These are phyloP conservation scores for Globisporangium nagaii DNA, from an alignment of 352 stramenopile genomes.

Conservation along the genomic window DNA sequence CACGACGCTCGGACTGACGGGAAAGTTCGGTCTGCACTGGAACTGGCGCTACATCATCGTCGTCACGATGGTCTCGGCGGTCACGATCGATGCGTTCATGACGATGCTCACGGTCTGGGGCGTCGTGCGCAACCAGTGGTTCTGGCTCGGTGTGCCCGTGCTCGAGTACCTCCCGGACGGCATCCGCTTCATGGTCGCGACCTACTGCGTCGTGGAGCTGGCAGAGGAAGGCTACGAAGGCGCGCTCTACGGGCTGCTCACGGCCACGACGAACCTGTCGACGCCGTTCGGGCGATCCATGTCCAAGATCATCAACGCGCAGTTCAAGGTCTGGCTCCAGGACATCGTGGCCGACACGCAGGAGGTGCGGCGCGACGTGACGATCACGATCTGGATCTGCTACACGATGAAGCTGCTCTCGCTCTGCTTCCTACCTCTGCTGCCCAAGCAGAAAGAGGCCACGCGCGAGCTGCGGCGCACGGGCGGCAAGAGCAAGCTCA, in stretches of 20 bases:
- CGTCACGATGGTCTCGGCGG: constrained; percentile 29
- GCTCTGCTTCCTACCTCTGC: constrained; percentile 37
- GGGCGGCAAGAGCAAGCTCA: constrained; percentile 35
- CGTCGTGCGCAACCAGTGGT: constrained; percentile 50
- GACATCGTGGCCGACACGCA: constrained; percentile 41
- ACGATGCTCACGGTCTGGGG: constrained; percentile 52
- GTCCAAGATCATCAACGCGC: constrained; percentile 51
- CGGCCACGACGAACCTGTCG: constrained; percentile 40
- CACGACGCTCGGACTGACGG: constrained; percentile 38
- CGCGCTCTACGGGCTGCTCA: constrained; percentile 47
- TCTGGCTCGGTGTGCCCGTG: constrained; percentile 53
- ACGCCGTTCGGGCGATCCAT: constrained; percentile 36
- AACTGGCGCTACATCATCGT: constrained; percentile 50
- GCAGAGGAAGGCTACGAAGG: constrained; percentile 46
- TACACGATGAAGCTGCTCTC: constrained; percentile 52
- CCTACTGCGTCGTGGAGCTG: constrained; percentile 57
- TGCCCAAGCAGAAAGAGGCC: constrained; percentile 34
- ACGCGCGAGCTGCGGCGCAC: constrained; percentile 28
- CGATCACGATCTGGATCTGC: constrained; percentile 46
- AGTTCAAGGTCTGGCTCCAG: constrained; percentile 46
- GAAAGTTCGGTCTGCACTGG: constrained; percentile 39
- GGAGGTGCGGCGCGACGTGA: constrained; percentile 46
- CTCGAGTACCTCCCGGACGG: constrained; percentile 44
- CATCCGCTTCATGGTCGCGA: constrained; percentile 50
- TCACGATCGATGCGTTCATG: constrained; percentile 39